Conservation (phyloP, 805 yeast genomes). For the Barnettozyma sucrosica region DNA sequence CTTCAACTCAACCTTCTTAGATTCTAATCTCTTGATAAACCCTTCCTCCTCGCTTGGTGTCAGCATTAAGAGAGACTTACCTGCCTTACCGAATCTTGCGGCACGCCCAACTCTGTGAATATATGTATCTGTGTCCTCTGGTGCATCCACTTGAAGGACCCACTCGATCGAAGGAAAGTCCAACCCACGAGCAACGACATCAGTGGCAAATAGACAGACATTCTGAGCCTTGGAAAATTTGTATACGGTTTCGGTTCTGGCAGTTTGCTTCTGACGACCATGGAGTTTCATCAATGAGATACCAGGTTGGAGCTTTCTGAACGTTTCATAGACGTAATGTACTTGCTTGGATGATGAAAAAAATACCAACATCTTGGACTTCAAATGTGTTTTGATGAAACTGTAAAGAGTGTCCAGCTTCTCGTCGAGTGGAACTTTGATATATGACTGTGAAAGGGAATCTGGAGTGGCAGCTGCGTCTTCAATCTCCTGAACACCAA, state of each 20-base stretch:
- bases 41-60: slow-evolving; percentile 80
- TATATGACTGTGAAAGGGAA: slow-evolving; percentile 76
- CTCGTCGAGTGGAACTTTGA: slow-evolving; percentile 65
- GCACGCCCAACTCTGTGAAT: slow-evolving; percentile 95
- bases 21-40: slow-evolving; percentile 56
- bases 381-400: slow-evolving; percentile 62
- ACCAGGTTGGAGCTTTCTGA: slow-evolving; percentile 30
- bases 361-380: slow-evolving; percentile 81
- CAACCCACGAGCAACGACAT: slow-evolving; percentile 95
- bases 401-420: slow-evolving; percentile 79
- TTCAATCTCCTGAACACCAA: slow-evolving; percentile 68
- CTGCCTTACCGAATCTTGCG: slow-evolving; percentile 85
- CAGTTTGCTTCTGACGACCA: slow-evolving; percentile 79
- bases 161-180: slow-evolving; percentile 94
- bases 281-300: slow-evolving; percentile 62
- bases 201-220: slow-evolving; percentile 85
- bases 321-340: slow-evolving; percentile 33
- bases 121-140: slow-evolving; percentile 87
- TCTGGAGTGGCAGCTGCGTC: slow-evolving; percentile 75
- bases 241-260: slow-evolving; percentile 78
- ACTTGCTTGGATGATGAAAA: slow-evolving; percentile 57
- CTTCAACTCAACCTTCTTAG: slow-evolving; percentile 62
- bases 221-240: slow-evolving; percentile 36
- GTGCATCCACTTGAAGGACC: slow-evolving; percentile 90
- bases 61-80: slow-evolving; percentile 79